Conservation (phyloP, 768 basidiomycete genomes). For the Flagelloscypha sp. region DNA sequence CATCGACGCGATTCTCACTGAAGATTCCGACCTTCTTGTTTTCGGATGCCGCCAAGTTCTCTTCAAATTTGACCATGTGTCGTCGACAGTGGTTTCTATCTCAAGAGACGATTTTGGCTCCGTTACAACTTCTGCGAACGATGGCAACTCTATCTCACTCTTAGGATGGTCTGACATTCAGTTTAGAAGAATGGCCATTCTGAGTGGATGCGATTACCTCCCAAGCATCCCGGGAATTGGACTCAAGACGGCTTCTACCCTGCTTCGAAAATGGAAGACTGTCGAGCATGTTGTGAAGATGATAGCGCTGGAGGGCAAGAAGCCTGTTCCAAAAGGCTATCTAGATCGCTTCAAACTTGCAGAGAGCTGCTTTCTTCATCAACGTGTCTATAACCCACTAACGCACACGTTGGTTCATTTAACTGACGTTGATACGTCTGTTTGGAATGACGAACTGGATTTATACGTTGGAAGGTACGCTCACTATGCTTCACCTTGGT, state of each 20-base stretch:
- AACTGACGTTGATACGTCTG: slow-evolving; percentile 44
- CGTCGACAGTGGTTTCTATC: slow-evolving; percentile 58
- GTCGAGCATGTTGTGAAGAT: slow-evolving; percentile 75
- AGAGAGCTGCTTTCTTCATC: slow-evolving; percentile 88
- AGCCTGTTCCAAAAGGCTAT: slow-evolving; percentile 72
- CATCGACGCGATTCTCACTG: slow-evolving; percentile 90
- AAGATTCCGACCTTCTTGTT: slow-evolving; percentile 95
- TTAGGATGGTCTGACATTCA: slow-evolving; percentile 84
- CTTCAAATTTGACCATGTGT: slow-evolving; percentile 80
- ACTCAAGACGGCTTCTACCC: slow-evolving; percentile 81
- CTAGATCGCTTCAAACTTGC: slow-evolving; percentile 68
- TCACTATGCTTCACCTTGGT: not conserved
- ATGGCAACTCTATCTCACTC: slow-evolving; percentile 62
- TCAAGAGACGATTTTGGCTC: slow-evolving; percentile 61
- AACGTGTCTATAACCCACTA: slow-evolving; percentile 81
- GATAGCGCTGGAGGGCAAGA: slow-evolving; percentile 75
- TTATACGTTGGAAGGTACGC: slow-evolving; percentile 66
- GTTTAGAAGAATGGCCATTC: slow-evolving; percentile 89
- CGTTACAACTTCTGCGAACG: slow-evolving; percentile 34
- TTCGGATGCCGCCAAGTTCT: slow-evolving; percentile 91
- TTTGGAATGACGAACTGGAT: slow-evolving; percentile 54
- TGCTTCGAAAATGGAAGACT: slow-evolving; percentile 80
- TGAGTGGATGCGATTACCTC: slow-evolving; percentile 90
- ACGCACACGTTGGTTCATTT: slow-evolving; percentile 61
- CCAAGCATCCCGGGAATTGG: slow-evolving; percentile 88